Evolutionary conservation across 140 eudicot genomes (phyloP), one percentile per base, ranked within the genome.

Genomic region (Bidens hawaiensis): DNA sequence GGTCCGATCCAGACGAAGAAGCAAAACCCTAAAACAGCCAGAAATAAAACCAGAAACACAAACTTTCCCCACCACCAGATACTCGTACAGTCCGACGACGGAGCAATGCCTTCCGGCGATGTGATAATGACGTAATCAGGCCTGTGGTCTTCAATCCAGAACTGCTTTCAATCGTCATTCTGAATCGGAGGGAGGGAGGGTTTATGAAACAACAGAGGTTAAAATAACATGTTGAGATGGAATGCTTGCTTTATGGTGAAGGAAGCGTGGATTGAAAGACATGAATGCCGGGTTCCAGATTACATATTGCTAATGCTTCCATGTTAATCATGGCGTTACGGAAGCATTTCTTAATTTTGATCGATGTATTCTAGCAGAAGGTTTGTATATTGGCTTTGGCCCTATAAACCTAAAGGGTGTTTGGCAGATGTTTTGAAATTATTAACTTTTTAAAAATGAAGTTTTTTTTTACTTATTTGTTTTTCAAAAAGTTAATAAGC

Each of bases 51-150:
- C 7, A 41, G 48, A 41, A 41, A 41, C 17, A 41, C 48, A 13
- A 41, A 18, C 48, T 41, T 41, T 3, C 48, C 47, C 48, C 48
- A 41, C 48, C 48, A 41, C n/a, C n/a, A n/a, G n/a, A 41, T 41
- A 41, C 79, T 67, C 12, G 21, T 59, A 15, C 49, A 59, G 10
- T 68, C 60, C n/a, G n/a, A n/a, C 55, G 40, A 14, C 71, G 64
- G 22, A 33, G 36, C 54, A 9, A 26, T 28, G 10, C 50, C 79
- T 52, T 74, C 74, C 9, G 74, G 68, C 50, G 51, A 65, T 38
- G 74, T 52, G 31, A 75, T 50, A 25, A 75, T 63, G 13, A 75
- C 65, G 25, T 68, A 75, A 75, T 75, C 75, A 25, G 75, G 75
- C 28, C 52, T 75, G 25, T 47, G 64, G 23, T 75, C 64, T 13